Conservation (phyloP, 192 early-diverging fungal genomes). For the Backusella morwellensis region DNA sequence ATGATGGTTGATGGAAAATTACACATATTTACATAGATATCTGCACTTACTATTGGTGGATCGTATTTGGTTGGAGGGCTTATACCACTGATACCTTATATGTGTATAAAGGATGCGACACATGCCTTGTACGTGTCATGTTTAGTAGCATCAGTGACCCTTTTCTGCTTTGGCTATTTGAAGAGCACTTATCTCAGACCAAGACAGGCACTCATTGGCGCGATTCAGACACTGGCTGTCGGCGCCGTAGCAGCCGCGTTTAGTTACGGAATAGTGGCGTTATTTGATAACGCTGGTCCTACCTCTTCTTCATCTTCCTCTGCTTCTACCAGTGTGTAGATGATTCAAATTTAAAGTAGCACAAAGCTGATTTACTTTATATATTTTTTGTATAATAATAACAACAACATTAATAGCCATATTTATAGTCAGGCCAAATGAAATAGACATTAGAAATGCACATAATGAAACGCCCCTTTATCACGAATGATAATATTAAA, state of each 20-base stretch:
- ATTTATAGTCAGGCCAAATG: too few species aligned
- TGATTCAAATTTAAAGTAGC: not conserved
- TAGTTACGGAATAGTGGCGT: conserved; percentile 26
- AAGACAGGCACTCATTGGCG: conserved; percentile 28
- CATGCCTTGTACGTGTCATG: conserved; percentile 43
- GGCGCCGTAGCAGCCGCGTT: conserved; percentile 38
- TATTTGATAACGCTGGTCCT: conserved; percentile 7
- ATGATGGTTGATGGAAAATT: not conserved
- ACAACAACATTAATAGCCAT: not conserved
- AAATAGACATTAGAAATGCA: too few species aligned
- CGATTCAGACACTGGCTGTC: conserved; percentile 36
- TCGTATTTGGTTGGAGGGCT: conserved; percentile 58
- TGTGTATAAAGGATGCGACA: conserved; percentile 34
- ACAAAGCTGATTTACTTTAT: not conserved
- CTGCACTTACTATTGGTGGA: conserved; percentile 51
- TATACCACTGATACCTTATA: conserved; percentile 55
- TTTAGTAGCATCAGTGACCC: conserved; percentile 43
- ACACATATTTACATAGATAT: conserved; percentile 36
- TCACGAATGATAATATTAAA: not conserved
- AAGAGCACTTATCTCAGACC: conserved; percentile 37
- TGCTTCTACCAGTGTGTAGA: not conserved
- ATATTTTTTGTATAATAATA: not conserved
- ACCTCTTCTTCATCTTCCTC: not conserved
- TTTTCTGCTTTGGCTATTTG: conserved; percentile 52
- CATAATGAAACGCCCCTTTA: too few species aligned